A percentile compares a stretch with the other conserved stretches of the same genome.
Evolutionary conservation across 1,139 yeast genomes (phyloP).

Genomic region (Hansenula sp.): DNA sequence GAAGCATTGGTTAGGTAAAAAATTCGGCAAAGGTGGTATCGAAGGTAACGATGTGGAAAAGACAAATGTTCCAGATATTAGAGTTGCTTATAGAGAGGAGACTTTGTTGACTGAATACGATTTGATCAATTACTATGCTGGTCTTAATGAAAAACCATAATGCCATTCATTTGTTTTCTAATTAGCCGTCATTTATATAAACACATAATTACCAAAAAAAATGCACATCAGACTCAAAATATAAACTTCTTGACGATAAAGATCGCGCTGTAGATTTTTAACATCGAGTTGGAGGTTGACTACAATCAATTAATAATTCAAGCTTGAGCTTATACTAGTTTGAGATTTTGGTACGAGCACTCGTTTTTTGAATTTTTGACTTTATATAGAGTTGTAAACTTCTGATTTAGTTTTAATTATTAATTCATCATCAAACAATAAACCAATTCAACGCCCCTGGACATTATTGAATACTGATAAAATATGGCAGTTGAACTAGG

Average conservation of each 20-base stretch:
- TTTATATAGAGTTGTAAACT: background rate
- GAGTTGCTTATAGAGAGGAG: slow-evolving; percentile 78
- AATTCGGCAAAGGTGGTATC: slow-evolving; percentile 58
- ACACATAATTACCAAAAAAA: no score
- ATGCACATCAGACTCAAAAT: background rate
- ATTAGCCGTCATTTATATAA: background rate
- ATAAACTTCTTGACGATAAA: no score
- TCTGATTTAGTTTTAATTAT: background rate
- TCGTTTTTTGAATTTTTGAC: background rate
- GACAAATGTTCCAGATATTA: slow-evolving; percentile 89
- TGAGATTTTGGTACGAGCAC: no score
- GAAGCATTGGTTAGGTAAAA: slow-evolving; percentile 87
- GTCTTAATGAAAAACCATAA: slow-evolving; percentile 10
- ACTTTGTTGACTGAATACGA: slow-evolving; percentile 74
- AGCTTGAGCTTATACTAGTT: no score
- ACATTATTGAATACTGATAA: background rate
- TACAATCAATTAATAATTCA: no score
- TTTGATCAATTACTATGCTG: slow-evolving; percentile 60
- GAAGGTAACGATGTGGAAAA: slow-evolving; percentile 87
- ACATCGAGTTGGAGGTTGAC: no score
- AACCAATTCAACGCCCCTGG: no score
- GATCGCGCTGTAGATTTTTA: no score
- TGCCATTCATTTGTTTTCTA: background rate
- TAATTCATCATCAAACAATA: background rate
- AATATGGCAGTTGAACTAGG: slow-evolving; percentile 3